A percentile compares a stretch with the other conserved stretches of the same genome.
phyloP scores from a whole-genome alignment of 2,329 filamentous ascomycete genomes.

The Sphaerulina vaccinii region DNA sequence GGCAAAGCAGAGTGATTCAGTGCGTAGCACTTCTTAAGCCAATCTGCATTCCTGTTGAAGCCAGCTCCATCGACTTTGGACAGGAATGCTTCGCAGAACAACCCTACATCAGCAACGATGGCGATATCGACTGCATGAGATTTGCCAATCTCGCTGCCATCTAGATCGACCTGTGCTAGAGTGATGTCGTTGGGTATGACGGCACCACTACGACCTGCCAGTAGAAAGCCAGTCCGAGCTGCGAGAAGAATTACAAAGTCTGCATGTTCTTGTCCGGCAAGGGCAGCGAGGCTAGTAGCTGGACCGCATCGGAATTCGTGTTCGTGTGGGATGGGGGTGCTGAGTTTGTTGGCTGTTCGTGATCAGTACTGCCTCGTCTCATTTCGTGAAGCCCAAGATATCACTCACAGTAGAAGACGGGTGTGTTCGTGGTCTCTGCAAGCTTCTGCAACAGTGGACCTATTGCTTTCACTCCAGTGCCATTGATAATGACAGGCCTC shows the following conservation, averaged over 20 bases:
- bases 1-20: constrained; percentile 29
- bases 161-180: constrained; percentile 46
- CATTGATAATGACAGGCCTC: constrained; percentile 44
- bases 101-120: constrained; percentile 42
- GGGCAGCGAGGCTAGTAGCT: constrained; percentile 38
- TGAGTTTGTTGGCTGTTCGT: constrained; percentile 39
- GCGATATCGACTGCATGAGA: constrained; percentile 41
- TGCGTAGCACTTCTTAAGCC: constrained; percentile 31
- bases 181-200: constrained; percentile 41
- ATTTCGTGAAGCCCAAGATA: too few species aligned
- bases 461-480: constrained; percentile 40
- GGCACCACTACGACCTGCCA: constrained; percentile 20
- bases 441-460: constrained; percentile 36
- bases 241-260: constrained; percentile 46
- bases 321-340: constrained; percentile 31
- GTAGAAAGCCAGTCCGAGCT: constrained; percentile 22
- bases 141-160: constrained; percentile 46
- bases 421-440: constrained; percentile 38
- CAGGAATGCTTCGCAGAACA: constrained; percentile 34
- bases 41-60: constrained; percentile 25
- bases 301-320: constrained; percentile 40
- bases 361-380: too few species aligned
- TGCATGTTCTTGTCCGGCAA: constrained; percentile 37
- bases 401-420: constrained; percentile 43
- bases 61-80: constrained; percentile 10